phyloP scores from a whole-genome alignment of 805 yeast genomes.

The Wickerhamiella occidentalis region DNA sequence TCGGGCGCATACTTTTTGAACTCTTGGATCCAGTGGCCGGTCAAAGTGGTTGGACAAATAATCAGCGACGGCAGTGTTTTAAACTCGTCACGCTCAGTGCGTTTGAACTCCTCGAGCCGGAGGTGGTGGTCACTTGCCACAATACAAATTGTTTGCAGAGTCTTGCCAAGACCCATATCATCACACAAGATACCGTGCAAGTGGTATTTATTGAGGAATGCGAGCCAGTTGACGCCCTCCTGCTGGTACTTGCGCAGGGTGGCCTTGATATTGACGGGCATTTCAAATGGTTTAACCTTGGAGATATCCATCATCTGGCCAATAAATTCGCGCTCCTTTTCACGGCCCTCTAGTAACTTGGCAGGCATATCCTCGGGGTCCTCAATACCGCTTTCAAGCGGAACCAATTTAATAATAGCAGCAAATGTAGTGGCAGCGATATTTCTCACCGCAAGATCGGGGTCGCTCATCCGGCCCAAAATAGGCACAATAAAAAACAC shows the following conservation, averaged over 20 bases:
- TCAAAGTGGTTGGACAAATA: conserved; percentile 92
- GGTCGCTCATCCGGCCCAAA: conserved; percentile 94
- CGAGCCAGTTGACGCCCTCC: conserved; percentile 97
- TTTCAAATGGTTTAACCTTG: conserved; percentile 71
- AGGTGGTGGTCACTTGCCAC: conserved; percentile 90
- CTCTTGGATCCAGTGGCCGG: conserved; percentile 99
- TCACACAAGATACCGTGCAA: conserved; percentile 96
- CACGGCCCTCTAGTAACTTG: conserved; percentile 76
- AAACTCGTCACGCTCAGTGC: conserved; percentile 50
- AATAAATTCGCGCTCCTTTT: conserved; percentile 84
- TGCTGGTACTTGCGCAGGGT: conserved; percentile 91
- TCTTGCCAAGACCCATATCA: conserved; percentile 98
- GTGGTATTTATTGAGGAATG: conserved; percentile 86
- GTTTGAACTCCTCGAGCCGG: conserved; percentile 54
- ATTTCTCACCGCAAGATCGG: conserved; percentile 75
- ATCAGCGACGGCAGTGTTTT: conserved; percentile 73
- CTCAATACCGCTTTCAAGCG: conserved; percentile 92
- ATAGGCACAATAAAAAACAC: conserved; percentile 94
- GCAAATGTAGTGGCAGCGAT: conserved; percentile 96
- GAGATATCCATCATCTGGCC: conserved; percentile 97
- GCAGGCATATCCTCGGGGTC: conserved; percentile 87
- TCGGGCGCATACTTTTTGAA: conserved; percentile 81
- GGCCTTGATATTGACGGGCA: conserved; percentile 88
- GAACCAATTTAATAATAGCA: conserved; percentile 85
- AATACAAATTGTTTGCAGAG: conserved; percentile 92